Conservation (phyloP, 2,329 filamentous ascomycete genomes). For the Diplodia scrobiculata region DNA sequence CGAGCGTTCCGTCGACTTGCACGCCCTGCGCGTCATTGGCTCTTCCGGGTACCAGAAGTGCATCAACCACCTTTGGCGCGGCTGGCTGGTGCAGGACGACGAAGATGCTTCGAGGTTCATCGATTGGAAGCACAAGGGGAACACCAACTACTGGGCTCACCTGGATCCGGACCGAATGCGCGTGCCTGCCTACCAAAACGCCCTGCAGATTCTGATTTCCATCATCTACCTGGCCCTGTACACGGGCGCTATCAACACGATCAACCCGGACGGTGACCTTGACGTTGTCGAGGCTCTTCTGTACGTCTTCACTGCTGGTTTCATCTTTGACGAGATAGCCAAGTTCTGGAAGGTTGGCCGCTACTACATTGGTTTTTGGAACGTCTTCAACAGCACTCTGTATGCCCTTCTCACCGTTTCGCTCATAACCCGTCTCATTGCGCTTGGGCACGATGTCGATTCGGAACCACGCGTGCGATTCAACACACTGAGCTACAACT, state of each 20-base stretch:
- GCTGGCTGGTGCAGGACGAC: constrained; percentile 96
- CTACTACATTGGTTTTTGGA: constrained; percentile 94
- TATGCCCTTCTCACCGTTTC: constrained; percentile 79
- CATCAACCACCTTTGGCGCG: constrained; percentile 87
- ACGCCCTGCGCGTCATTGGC: constrained; percentile 84
- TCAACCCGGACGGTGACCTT: constrained; percentile 81
- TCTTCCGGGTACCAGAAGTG: constrained; percentile 96
- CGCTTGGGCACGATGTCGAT: constrained; percentile 62
- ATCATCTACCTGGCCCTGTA: constrained; percentile 81
- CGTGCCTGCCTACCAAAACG: constrained; percentile 88
- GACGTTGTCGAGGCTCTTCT: constrained; percentile 81
- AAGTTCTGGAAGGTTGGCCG: constrained; percentile 95
- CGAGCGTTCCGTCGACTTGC: constrained; percentile 89
- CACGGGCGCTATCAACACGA: constrained; percentile 88
- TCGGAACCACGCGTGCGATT: constrained; percentile 60
- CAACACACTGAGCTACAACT: constrained; percentile 87
- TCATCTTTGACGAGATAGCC: constrained; percentile 79
- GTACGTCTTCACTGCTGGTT: constrained; percentile 89
- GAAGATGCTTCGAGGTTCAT: constrained; percentile 87
- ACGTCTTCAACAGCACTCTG: constrained; percentile 83
- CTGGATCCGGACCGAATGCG: constrained; percentile 94
- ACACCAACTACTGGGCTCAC: constrained; percentile 75
- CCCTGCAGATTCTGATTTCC: constrained; percentile 81
- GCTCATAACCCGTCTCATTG: constrained; percentile 76
- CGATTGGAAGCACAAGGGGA: constrained; percentile 79